Conservation (phyloP, 768 basidiomycete genomes). For the Rubroboletus pulcherrimus region DNA sequence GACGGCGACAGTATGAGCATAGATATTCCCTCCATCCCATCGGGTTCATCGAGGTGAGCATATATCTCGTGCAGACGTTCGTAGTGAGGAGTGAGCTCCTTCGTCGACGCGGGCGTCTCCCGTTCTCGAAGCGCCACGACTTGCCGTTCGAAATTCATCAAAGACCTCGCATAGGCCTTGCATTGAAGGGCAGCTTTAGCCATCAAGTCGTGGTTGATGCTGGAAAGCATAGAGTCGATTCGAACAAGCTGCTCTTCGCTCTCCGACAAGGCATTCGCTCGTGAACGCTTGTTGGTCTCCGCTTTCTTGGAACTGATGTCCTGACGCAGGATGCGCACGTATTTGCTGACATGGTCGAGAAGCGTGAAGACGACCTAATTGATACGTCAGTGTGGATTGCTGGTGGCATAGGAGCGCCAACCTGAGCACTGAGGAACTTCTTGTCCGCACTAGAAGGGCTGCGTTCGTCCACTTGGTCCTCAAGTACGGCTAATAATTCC, state of each 20-base stretch:
- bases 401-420: slow-evolving; percentile 29
- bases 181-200: slow-evolving; percentile 92
- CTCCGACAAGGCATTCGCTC: slow-evolving; percentile 35
- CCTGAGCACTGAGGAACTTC: slow-evolving; percentile 91
- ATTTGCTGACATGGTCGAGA: slow-evolving; percentile 91
- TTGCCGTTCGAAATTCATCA: slow-evolving; percentile 93
- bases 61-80: slow-evolving; percentile 96
- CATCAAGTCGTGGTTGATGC: slow-evolving; percentile 84
- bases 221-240: slow-evolving; percentile 79
- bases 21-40: slow-evolving; percentile 98
- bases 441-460: slow-evolving; percentile 69
- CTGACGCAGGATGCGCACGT: slow-evolving; percentile 75
- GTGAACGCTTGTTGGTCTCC: slow-evolving; percentile 47
- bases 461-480: slow-evolving; percentile 74
- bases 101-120: slow-evolving; percentile 43
- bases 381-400: not conserved
- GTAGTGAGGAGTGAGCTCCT: slow-evolving; percentile 49
- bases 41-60: slow-evolving; percentile 92
- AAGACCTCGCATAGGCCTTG: slow-evolving; percentile 87
- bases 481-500: slow-evolving; percentile 78
- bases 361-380: slow-evolving; percentile 88
- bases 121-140: slow-evolving; percentile 49
- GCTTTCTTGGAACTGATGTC: slow-evolving; percentile 49
- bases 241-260: slow-evolving; percentile 59
- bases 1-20: slow-evolving; percentile 84